These are phyloP conservation scores for Reutealis trisperma DNA, from an alignment of 345 rosid species.

Conservation along the genomic window DNA sequence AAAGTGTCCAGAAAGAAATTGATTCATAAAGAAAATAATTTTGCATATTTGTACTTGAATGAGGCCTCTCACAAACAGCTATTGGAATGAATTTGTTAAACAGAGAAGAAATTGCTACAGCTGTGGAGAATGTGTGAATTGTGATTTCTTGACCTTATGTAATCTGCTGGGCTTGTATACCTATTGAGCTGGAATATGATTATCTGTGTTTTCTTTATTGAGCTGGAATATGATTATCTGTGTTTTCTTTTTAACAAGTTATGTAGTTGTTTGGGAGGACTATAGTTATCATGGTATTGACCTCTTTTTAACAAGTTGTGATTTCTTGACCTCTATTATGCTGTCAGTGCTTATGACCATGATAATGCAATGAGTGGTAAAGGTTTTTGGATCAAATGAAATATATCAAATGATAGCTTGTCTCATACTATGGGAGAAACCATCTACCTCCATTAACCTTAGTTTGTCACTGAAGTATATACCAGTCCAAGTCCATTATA, in stretches of 20 bases:
- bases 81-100: neutral
- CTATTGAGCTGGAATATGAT: neutral
- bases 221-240: neutral
- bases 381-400: neutral
- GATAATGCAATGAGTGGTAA: neutral
- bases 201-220: neutral
- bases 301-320: neutral
- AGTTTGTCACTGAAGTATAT: neutral
- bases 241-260: neutral
- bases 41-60: constrained; percentile 8
- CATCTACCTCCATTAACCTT: neutral
- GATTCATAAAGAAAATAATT: neutral
- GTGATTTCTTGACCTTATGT: neutral
- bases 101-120: neutral
- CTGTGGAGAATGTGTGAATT: neutral
- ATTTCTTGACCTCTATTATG: neutral
- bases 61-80: constrained; percentile 6
- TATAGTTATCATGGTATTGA: too few species aligned
- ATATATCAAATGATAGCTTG: neutral
- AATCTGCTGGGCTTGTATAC: neutral
- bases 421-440: neutral
- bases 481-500: neutral
- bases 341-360: neutral
- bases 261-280: neutral
- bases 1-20: neutral